Conservation (phyloP, 495 filamentous ascomycete genomes). For the Darksidea phi region DNA sequence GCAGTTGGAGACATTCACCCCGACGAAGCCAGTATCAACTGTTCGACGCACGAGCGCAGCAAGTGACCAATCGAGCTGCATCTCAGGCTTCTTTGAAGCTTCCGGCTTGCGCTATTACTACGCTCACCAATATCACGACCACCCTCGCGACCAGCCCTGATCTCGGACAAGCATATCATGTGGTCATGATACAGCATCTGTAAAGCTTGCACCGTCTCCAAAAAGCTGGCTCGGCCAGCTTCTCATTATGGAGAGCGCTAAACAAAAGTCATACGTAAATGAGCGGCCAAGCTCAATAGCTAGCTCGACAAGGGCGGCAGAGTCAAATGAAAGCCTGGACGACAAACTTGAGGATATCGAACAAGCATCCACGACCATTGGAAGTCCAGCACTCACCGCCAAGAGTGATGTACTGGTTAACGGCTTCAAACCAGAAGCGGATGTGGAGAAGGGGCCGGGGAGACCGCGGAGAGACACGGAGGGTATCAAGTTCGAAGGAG, state of each 20-base stretch:
- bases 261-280: neutral
- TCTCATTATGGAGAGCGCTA: neutral
- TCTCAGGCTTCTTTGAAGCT: too few relatives aligned
- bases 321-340: slow-evolving; percentile 14
- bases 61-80: too few relatives aligned
- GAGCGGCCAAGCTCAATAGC: slow-evolving; percentile 16
- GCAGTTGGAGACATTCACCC: too few relatives aligned
- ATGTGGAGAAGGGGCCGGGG: slow-evolving; percentile 24
- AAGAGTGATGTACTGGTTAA: slow-evolving; percentile 19
- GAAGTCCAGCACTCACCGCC: slow-evolving; percentile 2
- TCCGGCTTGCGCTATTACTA: too few relatives aligned
- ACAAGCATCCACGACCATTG: slow-evolving; percentile 1
- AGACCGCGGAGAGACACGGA: slow-evolving; percentile 33
- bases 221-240: too few relatives aligned
- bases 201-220: too few relatives aligned
- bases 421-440: slow-evolving; percentile 25
- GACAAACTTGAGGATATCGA: slow-evolving; percentile 11
- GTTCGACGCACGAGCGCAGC: too few relatives aligned
- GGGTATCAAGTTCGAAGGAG: slow-evolving; percentile 47
- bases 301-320: neutral
- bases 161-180: too few relatives aligned
- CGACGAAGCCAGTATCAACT: too few relatives aligned
- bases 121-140: too few relatives aligned
- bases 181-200: too few relatives aligned
- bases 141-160: too few relatives aligned